Evolutionary conservation across 768 basidiomycete genomes (phyloP).

Genomic region (Hortiboletus campestris): DNA sequence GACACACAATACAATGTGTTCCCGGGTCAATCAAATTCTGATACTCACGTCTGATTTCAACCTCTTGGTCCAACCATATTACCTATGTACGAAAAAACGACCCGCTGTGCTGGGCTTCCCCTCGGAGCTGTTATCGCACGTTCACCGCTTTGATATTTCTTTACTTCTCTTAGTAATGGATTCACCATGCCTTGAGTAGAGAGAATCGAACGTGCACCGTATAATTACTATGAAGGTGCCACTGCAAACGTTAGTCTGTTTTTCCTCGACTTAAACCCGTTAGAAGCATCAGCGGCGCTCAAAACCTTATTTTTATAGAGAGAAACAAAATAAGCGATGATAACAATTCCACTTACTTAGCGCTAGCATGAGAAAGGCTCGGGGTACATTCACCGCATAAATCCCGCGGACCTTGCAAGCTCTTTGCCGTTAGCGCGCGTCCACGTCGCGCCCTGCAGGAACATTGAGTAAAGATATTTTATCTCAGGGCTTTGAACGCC

Average conservation of each 20-base stretch:
- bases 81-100: neutral
- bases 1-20: neutral
- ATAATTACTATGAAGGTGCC: neutral
- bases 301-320: neutral
- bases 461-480: constrained; percentile 2
- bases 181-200: neutral
- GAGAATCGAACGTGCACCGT: neutral
- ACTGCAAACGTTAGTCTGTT: neutral
- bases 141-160: neutral
- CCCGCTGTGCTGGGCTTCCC: neutral
- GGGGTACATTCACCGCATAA: neutral
- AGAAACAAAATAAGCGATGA: constrained; percentile 1
- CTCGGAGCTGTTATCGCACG: neutral
- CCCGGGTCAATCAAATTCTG: neutral
- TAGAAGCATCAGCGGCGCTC: too few relatives aligned
- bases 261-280: too few relatives aligned
- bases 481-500: neutral
- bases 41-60: neutral
- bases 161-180: neutral
- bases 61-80: neutral
- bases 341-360: constrained; percentile 1
- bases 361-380: constrained; percentile 14
- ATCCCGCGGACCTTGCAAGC: constrained; percentile 6
- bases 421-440: neutral
- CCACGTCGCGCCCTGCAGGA: neutral